Conservation (phyloP, 148 eudicot genomes). For the Silene conica region DNA sequence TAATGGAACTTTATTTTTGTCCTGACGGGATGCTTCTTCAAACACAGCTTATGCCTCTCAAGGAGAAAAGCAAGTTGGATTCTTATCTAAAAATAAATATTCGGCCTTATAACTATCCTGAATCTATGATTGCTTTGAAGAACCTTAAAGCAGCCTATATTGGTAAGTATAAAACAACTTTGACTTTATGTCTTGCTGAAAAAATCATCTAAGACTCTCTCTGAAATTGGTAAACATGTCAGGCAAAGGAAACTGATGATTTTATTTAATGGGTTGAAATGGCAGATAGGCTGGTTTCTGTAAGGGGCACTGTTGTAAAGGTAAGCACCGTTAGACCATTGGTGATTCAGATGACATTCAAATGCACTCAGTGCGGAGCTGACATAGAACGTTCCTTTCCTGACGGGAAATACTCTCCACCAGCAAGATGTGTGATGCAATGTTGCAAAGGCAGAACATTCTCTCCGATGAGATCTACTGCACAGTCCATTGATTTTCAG, state of each 20-base stretch:
- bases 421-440: constrained; percentile 54
- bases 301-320: constrained; percentile 83
- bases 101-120: constrained; percentile 73
- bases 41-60: constrained; percentile 44
- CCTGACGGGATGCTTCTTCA: not conserved
- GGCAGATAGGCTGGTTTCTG: constrained; percentile 88
- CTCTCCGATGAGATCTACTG: constrained; percentile 69
- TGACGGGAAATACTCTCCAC: constrained; percentile 96
- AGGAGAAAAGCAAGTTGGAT: constrained; percentile 37
- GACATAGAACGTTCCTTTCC: constrained; percentile 69
- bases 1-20: not conserved
- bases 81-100: constrained; percentile 55
- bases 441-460: constrained; percentile 84
- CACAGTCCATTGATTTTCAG: constrained; percentile 79
- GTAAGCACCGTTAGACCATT: constrained; percentile 92
- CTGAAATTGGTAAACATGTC: not conserved
- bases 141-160: constrained; percentile 98
- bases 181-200: not conserved
- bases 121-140: constrained; percentile 79
- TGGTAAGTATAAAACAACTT: constrained; percentile 40
- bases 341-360: constrained; percentile 75
- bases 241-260: not conserved
- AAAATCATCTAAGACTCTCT: no score
- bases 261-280: constrained; percentile 18
- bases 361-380: constrained; percentile 75